Percentiles rank a stretch among this genome's conserved stretches.
Conservation (phyloP, 805 yeast species). For the Starmerella roubikii region DNA sequence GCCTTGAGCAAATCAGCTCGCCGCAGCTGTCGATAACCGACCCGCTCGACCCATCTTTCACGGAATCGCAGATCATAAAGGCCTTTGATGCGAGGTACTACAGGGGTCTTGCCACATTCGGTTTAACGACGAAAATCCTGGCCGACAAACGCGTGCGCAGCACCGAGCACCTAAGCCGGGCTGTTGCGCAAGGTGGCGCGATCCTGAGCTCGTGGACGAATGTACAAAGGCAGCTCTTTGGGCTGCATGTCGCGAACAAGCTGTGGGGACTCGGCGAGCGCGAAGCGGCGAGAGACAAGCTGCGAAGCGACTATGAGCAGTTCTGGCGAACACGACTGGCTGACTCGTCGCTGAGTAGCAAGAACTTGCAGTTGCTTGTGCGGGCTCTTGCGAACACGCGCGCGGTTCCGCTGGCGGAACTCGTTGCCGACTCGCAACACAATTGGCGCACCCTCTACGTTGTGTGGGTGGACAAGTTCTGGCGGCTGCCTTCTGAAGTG, state of each 20-base stretch:
- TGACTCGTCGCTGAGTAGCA: neutral
- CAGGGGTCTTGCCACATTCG: constrained; percentile 19
- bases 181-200: constrained; percentile 22
- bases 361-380: constrained; percentile 5
- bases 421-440: neutral
- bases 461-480: constrained; percentile 6
- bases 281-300: constrained; percentile 15
- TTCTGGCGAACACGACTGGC: constrained; percentile 14
- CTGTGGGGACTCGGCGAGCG: constrained; percentile 19
- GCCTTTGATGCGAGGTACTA: constrained; percentile 21
- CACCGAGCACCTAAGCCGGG: constrained; percentile 19
- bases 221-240: constrained; percentile 19
- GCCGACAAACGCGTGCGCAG: constrained; percentile 16
- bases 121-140: constrained; percentile 20
- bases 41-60: constrained; percentile 7
- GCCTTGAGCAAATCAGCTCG: constrained; percentile 12
- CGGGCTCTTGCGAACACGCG: constrained; percentile 14
- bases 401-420: constrained; percentile 4
- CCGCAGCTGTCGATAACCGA: neutral
- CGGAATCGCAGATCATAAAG: constrained; percentile 16
- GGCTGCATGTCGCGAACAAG: constrained; percentile 22
- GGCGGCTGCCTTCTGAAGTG: neutral
- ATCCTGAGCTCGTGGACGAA: constrained; percentile 19
- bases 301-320: constrained; percentile 15
- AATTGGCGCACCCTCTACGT: constrained; percentile 12